Evolutionary conservation across 768 basidiomycete genomes (phyloP), one percentile per base, ranked within the genome.

Genomic region (Psilocybe tampanensis): DNA sequence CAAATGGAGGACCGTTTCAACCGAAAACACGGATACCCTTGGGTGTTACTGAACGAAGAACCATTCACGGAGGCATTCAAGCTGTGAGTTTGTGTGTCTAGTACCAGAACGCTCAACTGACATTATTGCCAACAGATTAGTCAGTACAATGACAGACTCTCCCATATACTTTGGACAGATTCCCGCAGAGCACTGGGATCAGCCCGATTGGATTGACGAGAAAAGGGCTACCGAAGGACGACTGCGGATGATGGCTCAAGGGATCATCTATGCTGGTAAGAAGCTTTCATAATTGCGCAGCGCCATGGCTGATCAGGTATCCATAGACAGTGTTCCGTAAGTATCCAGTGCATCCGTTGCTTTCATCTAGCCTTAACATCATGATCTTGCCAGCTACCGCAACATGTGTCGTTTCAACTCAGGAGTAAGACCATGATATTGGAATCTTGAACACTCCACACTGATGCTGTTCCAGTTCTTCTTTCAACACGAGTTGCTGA

Each of bases 381-480:
- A 9, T 9, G 29, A 29, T 29, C 26, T 41, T 19, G 22, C 48
- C 63, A 88, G 85, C 18, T 96, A 97, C 67, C 86, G 95, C 39
- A 94, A 96, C 64, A 96, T 97, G 95, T 97, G 95, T 72, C 85
- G 95, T 11, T 98, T 88, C 74, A 94, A 95, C 73, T 94, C 92
- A 45, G 94, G 92, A 29, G 92, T 93, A 71, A 61, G 86, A 75
- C 6, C 9, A 13, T 34, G 45, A 48, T 29, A 41, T 0, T 26
- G 29, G 21, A 29, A 42, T 33, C 47, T 5, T 18, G 11, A 24
- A 29, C 15, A 22, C 13, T 47, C 44, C 19, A 47, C 19, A 13
- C 29, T 55, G 34, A 51, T 48, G 39, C 26, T 26, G 17, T 32
- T 36, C 29, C 47, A 92, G 86, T 92, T 89, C 76, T 95, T 96